Percentiles rank a stretch among this genome's conserved stretches.
These are phyloP conservation scores for Ogataea paraovalis DNA, from an alignment of 805 yeast genomes.

Conservation along the genomic window DNA sequence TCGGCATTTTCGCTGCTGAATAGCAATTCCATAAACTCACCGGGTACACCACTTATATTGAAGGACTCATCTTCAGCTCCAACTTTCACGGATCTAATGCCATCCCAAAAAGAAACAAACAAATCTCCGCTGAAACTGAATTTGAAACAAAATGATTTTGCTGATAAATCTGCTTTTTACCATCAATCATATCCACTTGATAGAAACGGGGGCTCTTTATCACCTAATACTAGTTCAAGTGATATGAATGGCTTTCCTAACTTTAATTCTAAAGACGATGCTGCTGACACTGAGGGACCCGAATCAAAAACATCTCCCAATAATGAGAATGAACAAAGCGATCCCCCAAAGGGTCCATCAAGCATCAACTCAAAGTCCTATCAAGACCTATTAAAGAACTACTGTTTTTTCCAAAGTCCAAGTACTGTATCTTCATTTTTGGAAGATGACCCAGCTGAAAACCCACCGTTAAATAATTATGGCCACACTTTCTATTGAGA, in stretches of 20 bases:
- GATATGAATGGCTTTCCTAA: background rate
- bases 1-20: constrained; percentile 4
- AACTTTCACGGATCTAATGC: constrained; percentile 18
- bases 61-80: constrained; percentile 18
- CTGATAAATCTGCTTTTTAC: background rate
- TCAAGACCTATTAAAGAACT: constrained; percentile 52
- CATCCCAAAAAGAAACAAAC: background rate
- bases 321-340: too few relatives aligned
- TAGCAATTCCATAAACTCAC: constrained; percentile 18
- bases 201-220: background rate
- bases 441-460: constrained; percentile 16
- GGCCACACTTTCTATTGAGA: constrained; percentile 23
- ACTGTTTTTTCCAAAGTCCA: constrained; percentile 53
- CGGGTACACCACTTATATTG: constrained; percentile 22
- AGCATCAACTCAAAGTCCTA: constrained; percentile 48
- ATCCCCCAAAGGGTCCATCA: background rate
- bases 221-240: background rate
- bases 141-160: background rate
- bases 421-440: constrained; percentile 31
- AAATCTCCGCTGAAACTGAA: background rate
- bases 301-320: background rate
- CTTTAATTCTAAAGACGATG: background rate
- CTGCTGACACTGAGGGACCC: background rate
- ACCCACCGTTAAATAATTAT: constrained; percentile 13
- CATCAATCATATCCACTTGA: background rate